phyloP scores from a whole-genome alignment of 352 stramenopile species.

The Phytophthora fragariaefolia region DNA sequence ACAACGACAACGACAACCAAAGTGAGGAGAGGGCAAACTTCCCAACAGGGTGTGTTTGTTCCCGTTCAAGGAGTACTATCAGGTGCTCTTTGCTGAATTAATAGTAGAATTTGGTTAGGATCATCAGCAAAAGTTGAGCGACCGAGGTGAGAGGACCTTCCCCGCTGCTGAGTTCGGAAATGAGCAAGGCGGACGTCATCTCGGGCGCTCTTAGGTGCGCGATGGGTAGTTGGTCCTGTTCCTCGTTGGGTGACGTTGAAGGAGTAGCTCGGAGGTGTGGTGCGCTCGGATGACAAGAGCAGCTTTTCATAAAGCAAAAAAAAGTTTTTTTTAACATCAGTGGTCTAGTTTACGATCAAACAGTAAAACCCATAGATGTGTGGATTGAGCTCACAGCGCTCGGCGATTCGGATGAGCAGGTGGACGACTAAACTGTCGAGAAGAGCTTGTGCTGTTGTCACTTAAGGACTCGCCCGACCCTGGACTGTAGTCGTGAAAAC shows the following conservation, averaged over 20 bases:
- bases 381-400: conserved; percentile 47
- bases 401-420: conserved; percentile 77
- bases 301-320: conserved; percentile 41
- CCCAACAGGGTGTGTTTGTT: conserved; percentile 74
- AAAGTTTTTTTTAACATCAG: conserved; percentile 29
- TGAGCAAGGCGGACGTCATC: conserved; percentile 54
- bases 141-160: conserved; percentile 53
- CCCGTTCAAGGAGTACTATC: conserved; percentile 88
- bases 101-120: conserved; percentile 82
- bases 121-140: conserved; percentile 66
- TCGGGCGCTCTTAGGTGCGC: conserved; percentile 73
- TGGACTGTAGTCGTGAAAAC: conserved; percentile 52
- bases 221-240: conserved; percentile 52
- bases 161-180: conserved; percentile 52
- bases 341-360: conserved; percentile 6
- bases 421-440: conserved; percentile 43
- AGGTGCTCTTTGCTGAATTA: conserved; percentile 87
- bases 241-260: conserved; percentile 24
- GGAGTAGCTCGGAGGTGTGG: conserved; percentile 19
- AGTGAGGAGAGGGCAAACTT: conserved; percentile 26
- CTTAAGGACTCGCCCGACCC: conserved; percentile 23
- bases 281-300: conserved; percentile 31
- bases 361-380: no score
- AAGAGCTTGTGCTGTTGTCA: conserved; percentile 20
- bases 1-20: conserved; percentile 31